These are phyloP conservation scores for Pythium phragmitis DNA, from an alignment of 352 stramenopile species.

Conservation along the genomic window DNA sequence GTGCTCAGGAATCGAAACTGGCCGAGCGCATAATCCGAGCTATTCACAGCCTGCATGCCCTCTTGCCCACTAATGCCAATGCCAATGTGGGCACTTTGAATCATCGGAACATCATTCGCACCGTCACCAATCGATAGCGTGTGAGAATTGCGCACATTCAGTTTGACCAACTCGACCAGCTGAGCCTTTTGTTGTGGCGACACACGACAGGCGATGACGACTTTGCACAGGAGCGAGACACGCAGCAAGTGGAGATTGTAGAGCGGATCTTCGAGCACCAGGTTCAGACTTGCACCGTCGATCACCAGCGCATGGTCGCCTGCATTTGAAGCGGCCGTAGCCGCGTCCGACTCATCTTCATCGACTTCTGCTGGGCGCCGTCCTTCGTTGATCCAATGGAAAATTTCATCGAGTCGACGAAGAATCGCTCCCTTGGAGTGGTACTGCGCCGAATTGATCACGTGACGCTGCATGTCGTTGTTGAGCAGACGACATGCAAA, in stretches of 20 bases:
- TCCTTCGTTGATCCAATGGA: slow-evolving; percentile 60
- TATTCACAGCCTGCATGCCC: slow-evolving; percentile 95
- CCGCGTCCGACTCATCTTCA: slow-evolving; percentile 25
- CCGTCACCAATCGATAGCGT: slow-evolving; percentile 91
- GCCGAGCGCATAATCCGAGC: slow-evolving; percentile 78
- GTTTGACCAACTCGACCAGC: slow-evolving; percentile 95
- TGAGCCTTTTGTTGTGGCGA: slow-evolving; percentile 98
- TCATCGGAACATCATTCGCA: slow-evolving; percentile 91
- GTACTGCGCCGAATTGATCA: slow-evolving; percentile 73
- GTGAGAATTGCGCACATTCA: slow-evolving; percentile 79
- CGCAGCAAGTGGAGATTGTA: slow-evolving; percentile 83
- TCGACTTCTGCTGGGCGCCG: slow-evolving; percentile 21
- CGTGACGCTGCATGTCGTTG: slow-evolving; percentile 93
- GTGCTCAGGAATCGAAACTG: slow-evolving; percentile 82
- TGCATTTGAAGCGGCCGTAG: slow-evolving; percentile 24
- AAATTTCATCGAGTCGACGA: slow-evolving; percentile 75
- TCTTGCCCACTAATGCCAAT: slow-evolving; percentile 97
- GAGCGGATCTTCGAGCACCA: slow-evolving; percentile 68
- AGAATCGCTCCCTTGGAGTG: slow-evolving; percentile 67
- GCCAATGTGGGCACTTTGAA: slow-evolving; percentile 88
- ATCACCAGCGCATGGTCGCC: slow-evolving; percentile 91
- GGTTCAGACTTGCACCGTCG: slow-evolving; percentile 90
- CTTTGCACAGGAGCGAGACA: slow-evolving; percentile 89
- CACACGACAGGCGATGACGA: slow-evolving; percentile 97
- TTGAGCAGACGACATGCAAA: slow-evolving; percentile 87